Evolutionary conservation across 805 yeast genomes (phyloP).

Genomic region (Candida nanaspora): DNA sequence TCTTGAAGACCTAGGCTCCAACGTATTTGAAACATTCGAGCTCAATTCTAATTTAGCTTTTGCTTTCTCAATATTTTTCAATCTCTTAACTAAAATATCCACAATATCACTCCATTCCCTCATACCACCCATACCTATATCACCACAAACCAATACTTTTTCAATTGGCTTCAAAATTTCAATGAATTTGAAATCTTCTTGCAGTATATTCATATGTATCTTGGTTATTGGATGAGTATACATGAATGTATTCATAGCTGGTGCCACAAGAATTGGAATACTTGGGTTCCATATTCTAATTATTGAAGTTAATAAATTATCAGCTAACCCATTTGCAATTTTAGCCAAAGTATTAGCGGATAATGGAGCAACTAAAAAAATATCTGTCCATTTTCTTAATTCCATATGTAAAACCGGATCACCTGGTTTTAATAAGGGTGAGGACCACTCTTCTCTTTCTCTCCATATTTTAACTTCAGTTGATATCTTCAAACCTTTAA

Average conservation of each 20-base stretch:
- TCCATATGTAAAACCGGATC: slow-evolving; percentile 86
- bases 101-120: slow-evolving; percentile 74
- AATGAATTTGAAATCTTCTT: slow-evolving; percentile 61
- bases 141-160: slow-evolving; percentile 51
- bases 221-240: slow-evolving; percentile 50
- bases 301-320: slow-evolving; percentile 50
- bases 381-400: slow-evolving; percentile 56
- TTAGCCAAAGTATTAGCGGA: slow-evolving; percentile 53
- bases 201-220: slow-evolving; percentile 43
- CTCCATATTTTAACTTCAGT: slow-evolving; percentile 82
- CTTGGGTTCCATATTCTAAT: slow-evolving; percentile 56
- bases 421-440: slow-evolving; percentile 56
- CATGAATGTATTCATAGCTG: slow-evolving; percentile 56
- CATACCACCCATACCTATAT: slow-evolving; percentile 64
- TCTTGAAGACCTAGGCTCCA: not conserved
- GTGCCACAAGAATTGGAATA: slow-evolving; percentile 50
- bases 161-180: slow-evolving; percentile 54
- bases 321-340: slow-evolving; percentile 50
- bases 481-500: slow-evolving; percentile 46
- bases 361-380: slow-evolving; percentile 47
- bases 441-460: slow-evolving; percentile 87
- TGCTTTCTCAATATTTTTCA: slow-evolving; percentile 54
- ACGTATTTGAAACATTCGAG: too few relatives aligned
- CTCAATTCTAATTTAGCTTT: slow-evolving; percentile 31
- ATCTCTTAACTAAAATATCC: slow-evolving; percentile 68